Base-by-base conservation (phyloP, 495 filamentous ascomycete genomes). In the Cercophora newfieldiana region DNA sequence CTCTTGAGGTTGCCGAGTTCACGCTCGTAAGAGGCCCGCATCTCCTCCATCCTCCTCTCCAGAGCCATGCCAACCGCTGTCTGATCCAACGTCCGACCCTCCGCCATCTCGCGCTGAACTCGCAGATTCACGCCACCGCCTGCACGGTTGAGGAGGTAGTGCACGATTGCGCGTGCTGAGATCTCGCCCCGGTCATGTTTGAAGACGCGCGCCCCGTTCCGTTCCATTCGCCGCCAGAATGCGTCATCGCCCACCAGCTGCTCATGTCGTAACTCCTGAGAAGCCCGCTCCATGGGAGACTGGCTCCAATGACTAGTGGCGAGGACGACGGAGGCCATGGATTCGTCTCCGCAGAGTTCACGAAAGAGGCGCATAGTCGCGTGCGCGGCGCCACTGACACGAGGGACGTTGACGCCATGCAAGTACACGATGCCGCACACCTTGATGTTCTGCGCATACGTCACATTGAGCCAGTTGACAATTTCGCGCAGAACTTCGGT, bases 361-460 rank as follows among this genome's bases (percentile, higher is more conserved):
- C 71, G 67, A 68, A 85, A 85, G 67, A 80, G 79, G 12, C 47
- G 44, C 0, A 86, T 30, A 30, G 81, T 82, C 4, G 68, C 72
- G 24, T 61, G 66, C 5, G 77, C 75, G 0, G 80, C 76, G 1
- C 79, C 78, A 26, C 63, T 28, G 68, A 84, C 72, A 0, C 78
- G 66, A 0, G 57, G 55, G n/a, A 83, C 75, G 7, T 61, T 72
- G 58, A 85, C 85, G 2, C 72, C 67, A 64, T 85, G 83, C 0
- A 84, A 67, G 64, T 84, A 81, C 18, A 81, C 71, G 30, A 81
- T 78, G 4, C 78, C 77, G 14, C 30, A 28, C 0, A 72, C 24
- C 14, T 26, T 31, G 14, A 67, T 59, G 0, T 63, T 24, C 1
- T 63, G 31, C 16, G 33, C 29, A 7, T 66, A 68, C 4, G 63